A percentile compares a stretch with the other conserved stretches of the same genome.
These are phyloP conservation scores for Gillenia trifoliata DNA, from an alignment of 306 rosid genomes.

Conservation along the genomic window DNA sequence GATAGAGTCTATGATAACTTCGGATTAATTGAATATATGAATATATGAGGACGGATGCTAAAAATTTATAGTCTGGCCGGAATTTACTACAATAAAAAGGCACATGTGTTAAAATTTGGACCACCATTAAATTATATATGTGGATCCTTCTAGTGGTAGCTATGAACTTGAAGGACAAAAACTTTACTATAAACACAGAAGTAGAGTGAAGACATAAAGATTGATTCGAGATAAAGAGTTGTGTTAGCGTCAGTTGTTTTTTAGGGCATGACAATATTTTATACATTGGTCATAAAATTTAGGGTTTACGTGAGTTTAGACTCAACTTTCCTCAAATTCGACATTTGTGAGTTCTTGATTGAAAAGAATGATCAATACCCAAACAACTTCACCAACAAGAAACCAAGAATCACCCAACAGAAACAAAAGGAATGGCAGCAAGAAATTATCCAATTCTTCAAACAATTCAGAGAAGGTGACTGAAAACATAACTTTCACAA, in stretches of 20 bases:
- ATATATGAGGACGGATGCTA: neutral
- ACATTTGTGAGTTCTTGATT: too few relatives aligned
- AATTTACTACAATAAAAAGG: neutral
- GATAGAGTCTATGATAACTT: constrained; percentile 6
- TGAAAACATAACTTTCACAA: too few relatives aligned
- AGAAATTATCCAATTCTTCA: too few relatives aligned
- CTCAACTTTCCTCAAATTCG: too few relatives aligned
- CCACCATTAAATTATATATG: constrained; percentile 1
- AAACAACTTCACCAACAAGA: too few relatives aligned
- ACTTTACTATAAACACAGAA: neutral
- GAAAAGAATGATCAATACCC: too few relatives aligned
- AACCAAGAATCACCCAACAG: too few relatives aligned
- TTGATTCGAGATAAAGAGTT: neutral
- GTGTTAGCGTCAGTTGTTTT: neutral
- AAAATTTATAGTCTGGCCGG: neutral
- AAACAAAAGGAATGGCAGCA: too few relatives aligned
- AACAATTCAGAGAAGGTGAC: too few relatives aligned
- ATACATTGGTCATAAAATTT: neutral
- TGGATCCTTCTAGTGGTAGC: neutral
- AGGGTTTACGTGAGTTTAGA: too few relatives aligned
- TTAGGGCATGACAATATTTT: too few relatives aligned
- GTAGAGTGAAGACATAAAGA: neutral
- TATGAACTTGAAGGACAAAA: neutral
- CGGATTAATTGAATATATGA: neutral
- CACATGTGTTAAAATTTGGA: neutral